phyloP scores from a whole-genome alignment of 106 monocot genomes.

The Acorus gramineus region DNA sequence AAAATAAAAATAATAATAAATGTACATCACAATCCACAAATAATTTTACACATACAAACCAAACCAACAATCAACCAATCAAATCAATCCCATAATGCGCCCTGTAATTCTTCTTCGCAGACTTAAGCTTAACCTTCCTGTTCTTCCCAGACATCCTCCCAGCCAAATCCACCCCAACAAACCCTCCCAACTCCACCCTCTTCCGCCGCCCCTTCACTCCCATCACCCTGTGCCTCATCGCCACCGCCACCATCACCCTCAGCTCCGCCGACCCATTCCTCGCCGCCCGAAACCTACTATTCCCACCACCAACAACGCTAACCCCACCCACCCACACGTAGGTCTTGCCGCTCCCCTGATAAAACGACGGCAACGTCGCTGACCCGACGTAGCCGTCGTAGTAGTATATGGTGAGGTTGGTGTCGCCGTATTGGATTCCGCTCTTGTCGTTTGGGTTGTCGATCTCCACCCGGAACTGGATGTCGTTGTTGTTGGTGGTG shows the following conservation, averaged over 20 bases:
- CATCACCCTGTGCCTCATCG: conserved; percentile 15
- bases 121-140: conserved; percentile 1
- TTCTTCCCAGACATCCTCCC: conserved; percentile 3
- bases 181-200: conserved; percentile 3
- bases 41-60: too few species aligned
- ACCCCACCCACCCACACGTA: background rate
- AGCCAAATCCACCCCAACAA: background rate
- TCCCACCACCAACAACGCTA: background rate
- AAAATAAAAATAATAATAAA: too few species aligned
- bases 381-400: background rate
- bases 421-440: conserved; percentile 4
- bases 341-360: conserved; percentile 7
- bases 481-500: background rate
- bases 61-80: too few species aligned
- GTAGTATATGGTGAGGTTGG: conserved; percentile 9
- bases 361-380: conserved; percentile 3
- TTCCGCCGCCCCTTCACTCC: conserved; percentile 6
- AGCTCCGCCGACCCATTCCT: background rate
- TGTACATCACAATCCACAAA: too few species aligned
- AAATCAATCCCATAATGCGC: too few species aligned
- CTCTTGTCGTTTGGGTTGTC: conserved; percentile 21
- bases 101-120: too few species aligned
- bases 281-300: background rate
- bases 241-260: conserved; percentile 8
- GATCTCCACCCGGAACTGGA: conserved; percentile 16